Conservation (phyloP, 495 filamentous ascomycete genomes). For the Parachaetomium inaequale region DNA sequence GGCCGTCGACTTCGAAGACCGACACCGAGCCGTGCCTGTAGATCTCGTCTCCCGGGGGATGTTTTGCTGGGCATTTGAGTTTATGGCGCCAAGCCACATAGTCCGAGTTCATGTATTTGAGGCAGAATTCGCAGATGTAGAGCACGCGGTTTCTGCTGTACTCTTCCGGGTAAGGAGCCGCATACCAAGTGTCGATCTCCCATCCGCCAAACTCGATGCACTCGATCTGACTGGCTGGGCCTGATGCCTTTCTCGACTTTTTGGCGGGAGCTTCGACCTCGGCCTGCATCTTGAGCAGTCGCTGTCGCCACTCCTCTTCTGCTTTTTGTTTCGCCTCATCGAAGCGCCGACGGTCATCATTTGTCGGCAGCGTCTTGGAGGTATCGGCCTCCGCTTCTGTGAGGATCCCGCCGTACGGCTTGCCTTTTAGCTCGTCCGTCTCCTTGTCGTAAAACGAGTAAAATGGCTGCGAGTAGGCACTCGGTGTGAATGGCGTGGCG, state of each 20-base stretch:
- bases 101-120: slow-evolving; percentile 99
- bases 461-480: slow-evolving; percentile 60
- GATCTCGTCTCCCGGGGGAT: slow-evolving; percentile 95
- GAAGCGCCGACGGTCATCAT: slow-evolving; percentile 76
- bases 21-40: slow-evolving; percentile 92
- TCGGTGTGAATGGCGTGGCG: slow-evolving; percentile 51
- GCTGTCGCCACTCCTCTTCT: slow-evolving; percentile 81
- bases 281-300: slow-evolving; percentile 46
- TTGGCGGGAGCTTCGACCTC: slow-evolving; percentile 44
- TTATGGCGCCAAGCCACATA: slow-evolving; percentile 97
- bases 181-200: slow-evolving; percentile 99
- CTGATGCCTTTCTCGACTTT: slow-evolving; percentile 65
- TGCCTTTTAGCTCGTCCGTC: slow-evolving; percentile 81
- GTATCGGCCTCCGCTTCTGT: slow-evolving; percentile 89
- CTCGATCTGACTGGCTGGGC: slow-evolving; percentile 91
- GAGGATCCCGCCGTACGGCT: slow-evolving; percentile 93
- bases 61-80: slow-evolving; percentile 93
- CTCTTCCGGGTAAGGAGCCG: slow-evolving; percentile 97
- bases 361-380: slow-evolving; percentile 74
- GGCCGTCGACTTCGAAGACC: slow-evolving; percentile 94
- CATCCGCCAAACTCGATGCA: slow-evolving; percentile 96
- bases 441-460: slow-evolving; percentile 84
- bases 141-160: slow-evolving; percentile 93
- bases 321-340: slow-evolving; percentile 83
- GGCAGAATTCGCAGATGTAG: slow-evolving; percentile 97